Conservation (phyloP, 805 yeast species). For the Wickerhamomyces xylosicus region DNA sequence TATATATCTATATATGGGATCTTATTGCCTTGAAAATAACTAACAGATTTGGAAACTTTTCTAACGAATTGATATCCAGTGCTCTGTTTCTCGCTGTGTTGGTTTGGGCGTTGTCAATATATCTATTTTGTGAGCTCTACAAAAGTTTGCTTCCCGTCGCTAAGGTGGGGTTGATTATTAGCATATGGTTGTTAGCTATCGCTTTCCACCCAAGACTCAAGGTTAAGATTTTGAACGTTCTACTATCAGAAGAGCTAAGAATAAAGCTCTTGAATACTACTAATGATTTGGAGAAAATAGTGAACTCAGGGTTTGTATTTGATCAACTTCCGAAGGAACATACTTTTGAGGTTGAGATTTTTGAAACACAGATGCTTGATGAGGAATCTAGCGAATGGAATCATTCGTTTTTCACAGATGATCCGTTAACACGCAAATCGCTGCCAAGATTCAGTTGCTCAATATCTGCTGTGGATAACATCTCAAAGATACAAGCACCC, state of each 20-base stretch:
- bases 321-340: slow-evolving; percentile 28
- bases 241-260: slow-evolving; percentile 60
- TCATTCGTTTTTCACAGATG: slow-evolving; percentile 45
- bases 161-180: slow-evolving; percentile 23
- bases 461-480: slow-evolving; percentile 1
- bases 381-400: slow-evolving; percentile 48
- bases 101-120: slow-evolving; percentile 20
- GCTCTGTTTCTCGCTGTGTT: slow-evolving; percentile 34
- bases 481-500: slow-evolving; percentile 39
- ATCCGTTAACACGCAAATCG: slow-evolving; percentile 28
- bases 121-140: slow-evolving; percentile 20
- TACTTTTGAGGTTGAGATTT: slow-evolving; percentile 48
- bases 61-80: slow-evolving; percentile 49
- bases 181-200: slow-evolving; percentile 39
- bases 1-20: slow-evolving; percentile 58
- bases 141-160: slow-evolving; percentile 23
- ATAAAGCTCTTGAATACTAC: slow-evolving; percentile 35
- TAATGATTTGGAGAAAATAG: slow-evolving; percentile 35
- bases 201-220: slow-evolving; percentile 46
- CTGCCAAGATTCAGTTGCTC: slow-evolving; percentile 10
- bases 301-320: slow-evolving; percentile 28
- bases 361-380: slow-evolving; percentile 51
- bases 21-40: slow-evolving; percentile 33
- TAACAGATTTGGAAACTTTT: slow-evolving; percentile 50
- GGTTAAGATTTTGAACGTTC: slow-evolving; percentile 31